A percentile compares a stretch with the other conserved stretches of the same genome.
Evolutionary conservation across 371 early-diverging fungal species (phyloP).

Genomic region (Lichtheimia ramosa): DNA sequence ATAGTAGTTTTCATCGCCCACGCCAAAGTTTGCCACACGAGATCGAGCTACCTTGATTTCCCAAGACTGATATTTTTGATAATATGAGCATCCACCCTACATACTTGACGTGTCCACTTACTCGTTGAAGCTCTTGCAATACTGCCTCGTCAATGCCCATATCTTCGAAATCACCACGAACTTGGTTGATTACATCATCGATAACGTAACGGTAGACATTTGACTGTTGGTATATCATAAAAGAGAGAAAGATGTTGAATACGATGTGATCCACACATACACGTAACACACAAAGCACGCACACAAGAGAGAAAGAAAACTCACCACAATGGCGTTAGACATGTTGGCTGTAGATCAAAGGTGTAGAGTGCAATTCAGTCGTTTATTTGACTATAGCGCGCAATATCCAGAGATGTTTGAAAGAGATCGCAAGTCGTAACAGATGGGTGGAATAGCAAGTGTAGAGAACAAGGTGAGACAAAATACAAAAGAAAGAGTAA

Average conservation of each 20-base stretch:
- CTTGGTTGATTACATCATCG: constrained; percentile 90
- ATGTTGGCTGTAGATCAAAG: constrained; percentile 19
- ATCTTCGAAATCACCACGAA: constrained; percentile 87
- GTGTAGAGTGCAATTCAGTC: constrained; percentile 3
- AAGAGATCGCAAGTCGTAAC: background rate
- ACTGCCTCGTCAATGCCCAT: constrained; percentile 89
- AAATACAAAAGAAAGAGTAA: constrained; percentile 3
- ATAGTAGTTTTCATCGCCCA: constrained; percentile 15
- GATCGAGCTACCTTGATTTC: constrained; percentile 79
- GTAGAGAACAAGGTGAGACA: too few species aligned
- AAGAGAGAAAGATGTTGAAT: constrained; percentile 1
- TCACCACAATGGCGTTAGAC: constrained; percentile 53
- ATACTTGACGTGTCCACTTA: constrained; percentile 28
- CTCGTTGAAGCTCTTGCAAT: constrained; percentile 84
- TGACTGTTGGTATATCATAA: constrained; percentile 35
- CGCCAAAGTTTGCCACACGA: constrained; percentile 67
- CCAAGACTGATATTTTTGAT: constrained; percentile 68
- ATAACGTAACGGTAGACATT: constrained; percentile 89
- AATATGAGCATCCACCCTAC: background rate
- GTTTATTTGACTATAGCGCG: background rate
- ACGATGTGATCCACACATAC: background rate
- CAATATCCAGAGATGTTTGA: background rate
- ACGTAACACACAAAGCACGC: background rate
- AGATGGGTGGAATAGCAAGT: too few species aligned
- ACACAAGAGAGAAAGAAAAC: constrained; percentile 7